Base-by-base conservation (phyloP, 225 moss, liverwort and hornwort species). In the Pseudoscleropodium purum region DNA sequence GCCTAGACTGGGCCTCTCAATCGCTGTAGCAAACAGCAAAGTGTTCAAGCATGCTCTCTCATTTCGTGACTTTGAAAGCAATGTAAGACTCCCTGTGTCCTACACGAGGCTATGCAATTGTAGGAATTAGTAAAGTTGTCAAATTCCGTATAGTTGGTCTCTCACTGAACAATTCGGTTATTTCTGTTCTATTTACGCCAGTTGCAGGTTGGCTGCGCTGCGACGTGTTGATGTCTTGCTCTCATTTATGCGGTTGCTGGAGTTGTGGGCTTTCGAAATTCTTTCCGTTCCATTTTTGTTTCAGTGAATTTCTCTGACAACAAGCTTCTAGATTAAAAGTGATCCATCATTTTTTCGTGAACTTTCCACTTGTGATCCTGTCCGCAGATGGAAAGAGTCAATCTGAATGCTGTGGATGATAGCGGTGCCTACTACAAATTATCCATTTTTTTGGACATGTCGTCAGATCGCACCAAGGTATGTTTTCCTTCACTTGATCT, bases 391-490 rank as follows among this genome's bases (percentile, higher is more conserved):
- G 98, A 99, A 92, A 93, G 97, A 87, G 93, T 97, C 54, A 93
- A 97, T 89, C 88, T 99, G 75, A 97, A 93, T 87, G 98, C 97
- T 85, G 93, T 95, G 68, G 96, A 97, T 93, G 93, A 96, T 52
- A 91, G 91, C 43, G 98, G 96, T 68, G 95, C 95, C 75, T 99
- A 97, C 93, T 96, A 96, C 93, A 99, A 96, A 81, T 88, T 99
- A 82, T 99, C 98, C n/a, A 95, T 95, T 39, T 97, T 96, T 89
- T 85, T 99, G 92, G 98, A 99, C 85, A 96, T 99, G 96, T 99
- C 98, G 62, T 96, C 96, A 79, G 98, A 99, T 93, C 96, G 98
- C 64, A 99, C 98, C 26, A 97, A 99, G 97, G 98, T 95, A 24
- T 86, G 64, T 47, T 74, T 59, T 43, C 64, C 13, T 81, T 87